Evolutionary conservation across 106 monocot species (phyloP), one percentile per base, ranked within the genome.

Genomic region (Dioscorea dumetorum): DNA sequence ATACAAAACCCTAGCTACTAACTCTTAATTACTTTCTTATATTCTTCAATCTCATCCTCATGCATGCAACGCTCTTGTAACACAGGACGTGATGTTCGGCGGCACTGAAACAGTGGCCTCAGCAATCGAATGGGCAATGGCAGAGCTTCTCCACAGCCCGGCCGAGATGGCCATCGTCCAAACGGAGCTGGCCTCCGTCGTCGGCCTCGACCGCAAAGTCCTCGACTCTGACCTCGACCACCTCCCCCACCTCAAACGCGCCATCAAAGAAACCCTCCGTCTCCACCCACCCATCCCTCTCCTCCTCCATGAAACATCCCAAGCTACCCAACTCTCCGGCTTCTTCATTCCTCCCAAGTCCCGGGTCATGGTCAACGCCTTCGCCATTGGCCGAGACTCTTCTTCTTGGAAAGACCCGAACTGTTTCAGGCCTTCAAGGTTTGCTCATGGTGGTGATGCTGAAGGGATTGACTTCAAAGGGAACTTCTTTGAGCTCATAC

Each of bases 91-190:
- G 60, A 87, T 91, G 85, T 91, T 91, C 59, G 91, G 87, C 0
- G 91, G 91, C 15, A 91, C 91, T 11, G 87, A 91, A 70, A 87
- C 91, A 7, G 82, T 87, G 57, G 88, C 91, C 34, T 87, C 87
- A 10, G 82, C 82, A 33, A 83, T 88, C 50, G 91, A 91, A 72
- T 91, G 91, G 91, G 75, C 91, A 19, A 75, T 91, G 76, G 74
- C 87, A n/a, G 87, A 91, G 80, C 77, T 87, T 54, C 72, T 91
- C 72, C 76, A 32, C 68, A 85, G 64, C 77, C 84, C 87, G 0
- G 62, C 70, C 12, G 79, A 82, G 49, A 49, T 91, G 64, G 67
- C 60, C 50, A 68, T 50, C 23, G 73, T 82, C n/a, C 87, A 88
- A 33, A 16, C 77, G 2, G 91, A 91, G 63, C 82, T 91, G 4